These are phyloP conservation scores for Paragyromitra xinjiangensis DNA, from an alignment of 495 filamentous ascomycete species.

Conservation along the genomic window DNA sequence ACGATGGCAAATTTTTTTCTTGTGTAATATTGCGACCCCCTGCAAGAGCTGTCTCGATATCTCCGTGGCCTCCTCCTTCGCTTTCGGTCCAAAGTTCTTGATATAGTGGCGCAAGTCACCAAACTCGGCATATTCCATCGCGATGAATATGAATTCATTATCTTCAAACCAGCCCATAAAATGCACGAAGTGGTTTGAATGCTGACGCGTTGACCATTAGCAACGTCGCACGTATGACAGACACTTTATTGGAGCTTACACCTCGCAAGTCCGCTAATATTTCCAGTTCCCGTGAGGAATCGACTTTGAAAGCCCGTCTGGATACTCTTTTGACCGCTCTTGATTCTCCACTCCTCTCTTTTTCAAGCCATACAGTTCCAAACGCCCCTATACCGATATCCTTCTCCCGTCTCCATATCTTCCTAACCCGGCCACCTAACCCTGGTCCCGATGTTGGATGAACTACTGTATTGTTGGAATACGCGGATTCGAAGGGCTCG, in stretches of 20 bases:
- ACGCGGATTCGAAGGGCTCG: not conserved
- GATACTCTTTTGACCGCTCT: not conserved
- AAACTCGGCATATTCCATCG: conserved; percentile 9
- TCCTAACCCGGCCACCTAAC: not conserved
- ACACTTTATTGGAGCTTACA: not conserved
- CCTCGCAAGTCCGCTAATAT: not conserved
- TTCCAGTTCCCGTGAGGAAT: not conserved
- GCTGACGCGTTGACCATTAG: not conserved
- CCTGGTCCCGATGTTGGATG: not conserved
- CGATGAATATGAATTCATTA: not conserved
- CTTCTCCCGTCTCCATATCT: not conserved
- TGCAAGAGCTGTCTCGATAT: conserved; percentile 4
- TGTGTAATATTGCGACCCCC: conserved; percentile 3
- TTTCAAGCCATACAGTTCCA: conserved; percentile 8
- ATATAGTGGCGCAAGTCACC: conserved; percentile 6
- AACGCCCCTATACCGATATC: not conserved
- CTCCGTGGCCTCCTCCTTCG: not conserved
- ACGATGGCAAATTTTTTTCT: conserved; percentile 14
- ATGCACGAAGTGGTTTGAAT: conserved; percentile 11
- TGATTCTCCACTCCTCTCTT: not conserved
- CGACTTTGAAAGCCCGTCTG: not conserved
- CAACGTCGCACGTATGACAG: not conserved
- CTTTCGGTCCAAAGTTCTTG: not conserved
- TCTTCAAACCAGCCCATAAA: conserved; percentile 25
- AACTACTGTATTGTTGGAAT: not conserved